These are phyloP conservation scores for Amanita pallidorosea DNA, from an alignment of 768 basidiomycete species.

Conservation along the genomic window DNA sequence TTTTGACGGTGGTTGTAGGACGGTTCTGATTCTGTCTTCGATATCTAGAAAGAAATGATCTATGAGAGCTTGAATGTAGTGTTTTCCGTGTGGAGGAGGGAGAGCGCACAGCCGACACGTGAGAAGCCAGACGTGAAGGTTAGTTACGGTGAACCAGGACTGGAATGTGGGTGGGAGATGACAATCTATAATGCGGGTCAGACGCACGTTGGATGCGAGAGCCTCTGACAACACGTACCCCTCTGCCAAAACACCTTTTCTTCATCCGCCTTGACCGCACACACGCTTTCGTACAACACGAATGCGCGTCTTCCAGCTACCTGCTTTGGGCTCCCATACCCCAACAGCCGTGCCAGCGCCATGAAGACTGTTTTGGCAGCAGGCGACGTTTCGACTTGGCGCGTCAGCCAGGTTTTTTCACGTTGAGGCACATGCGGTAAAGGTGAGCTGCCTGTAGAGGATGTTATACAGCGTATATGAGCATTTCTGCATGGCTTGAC, in stretches of 20 bases:
- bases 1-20: too few species aligned
- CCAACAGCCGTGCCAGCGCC: constrained; percentile 36
- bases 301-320: constrained; percentile 50
- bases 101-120: too few species aligned
- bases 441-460: neutral
- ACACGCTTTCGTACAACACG: constrained; percentile 45
- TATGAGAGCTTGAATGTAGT: too few species aligned
- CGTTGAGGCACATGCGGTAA: neutral
- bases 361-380: constrained; percentile 34
- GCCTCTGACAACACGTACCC: constrained; percentile 26
- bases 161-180: too few species aligned
- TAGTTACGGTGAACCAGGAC: too few species aligned
- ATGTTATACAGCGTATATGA: neutral
- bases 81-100: too few species aligned
- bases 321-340: constrained; percentile 54
- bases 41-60: too few species aligned
- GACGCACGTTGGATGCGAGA: too few species aligned
- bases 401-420: constrained; percentile 44
- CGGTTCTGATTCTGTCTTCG: too few species aligned
- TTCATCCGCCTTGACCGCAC: constrained; percentile 45
- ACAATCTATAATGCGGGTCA: too few species aligned
- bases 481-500: neutral
- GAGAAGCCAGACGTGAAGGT: too few species aligned
- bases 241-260: constrained; percentile 55
- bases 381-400: constrained; percentile 39